A percentile compares a stretch with the other conserved stretches of the same genome.
phyloP scores from a whole-genome alignment of 2,329 filamentous ascomycete genomes.

The Teratosphaeria gauchensis region DNA sequence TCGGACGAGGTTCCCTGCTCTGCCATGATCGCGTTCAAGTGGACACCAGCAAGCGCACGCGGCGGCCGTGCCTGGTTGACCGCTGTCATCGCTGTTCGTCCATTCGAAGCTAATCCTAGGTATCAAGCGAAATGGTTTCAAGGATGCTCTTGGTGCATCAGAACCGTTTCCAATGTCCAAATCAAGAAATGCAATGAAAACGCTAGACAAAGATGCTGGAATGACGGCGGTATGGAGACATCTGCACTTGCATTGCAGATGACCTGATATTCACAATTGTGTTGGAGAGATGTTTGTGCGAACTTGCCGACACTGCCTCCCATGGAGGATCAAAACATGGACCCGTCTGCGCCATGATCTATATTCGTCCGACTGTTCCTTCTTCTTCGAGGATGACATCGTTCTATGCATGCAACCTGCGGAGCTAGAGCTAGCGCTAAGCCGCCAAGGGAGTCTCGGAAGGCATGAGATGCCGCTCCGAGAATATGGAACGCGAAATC shows the following conservation, averaged over 20 bases:
- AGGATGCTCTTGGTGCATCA: background rate
- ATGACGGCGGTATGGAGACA: background rate
- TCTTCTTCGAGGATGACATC: background rate
- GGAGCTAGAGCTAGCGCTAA: background rate
- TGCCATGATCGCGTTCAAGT: constrained; percentile 31
- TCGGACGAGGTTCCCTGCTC: constrained; percentile 36
- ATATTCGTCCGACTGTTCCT: background rate
- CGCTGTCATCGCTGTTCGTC: background rate
- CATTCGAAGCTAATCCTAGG: background rate
- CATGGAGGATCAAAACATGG: background rate
- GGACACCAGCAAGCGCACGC: constrained; percentile 33
- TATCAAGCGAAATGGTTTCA: background rate
- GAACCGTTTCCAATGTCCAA: background rate
- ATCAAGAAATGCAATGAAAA: background rate
- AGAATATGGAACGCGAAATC: background rate
- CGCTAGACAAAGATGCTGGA: background rate
- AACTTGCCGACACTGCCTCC: background rate
- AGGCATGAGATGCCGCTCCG: background rate
- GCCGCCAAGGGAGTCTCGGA: background rate
- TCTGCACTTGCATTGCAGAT: background rate
- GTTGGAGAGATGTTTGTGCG: background rate
- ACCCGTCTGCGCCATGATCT: background rate
- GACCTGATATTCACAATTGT: background rate
- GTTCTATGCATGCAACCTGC: background rate
- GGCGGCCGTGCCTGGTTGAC: background rate